These are phyloP conservation scores for Cyberlindnera euphorbiiphila DNA, from an alignment of 805 yeast species.

Conservation along the genomic window DNA sequence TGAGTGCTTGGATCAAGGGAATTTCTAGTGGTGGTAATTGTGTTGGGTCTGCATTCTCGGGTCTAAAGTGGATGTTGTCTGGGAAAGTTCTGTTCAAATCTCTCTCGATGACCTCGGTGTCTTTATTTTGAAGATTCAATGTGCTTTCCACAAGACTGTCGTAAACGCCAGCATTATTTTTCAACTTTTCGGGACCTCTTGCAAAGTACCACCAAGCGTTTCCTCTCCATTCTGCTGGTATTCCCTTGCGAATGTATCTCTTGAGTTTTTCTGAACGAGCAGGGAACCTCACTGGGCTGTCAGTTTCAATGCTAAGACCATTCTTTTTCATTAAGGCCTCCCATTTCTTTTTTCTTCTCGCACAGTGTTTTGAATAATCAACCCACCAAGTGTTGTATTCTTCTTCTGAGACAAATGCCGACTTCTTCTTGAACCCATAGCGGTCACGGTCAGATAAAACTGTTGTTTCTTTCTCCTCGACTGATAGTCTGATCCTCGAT, in stretches of 20 bases:
- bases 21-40: conserved; percentile 42
- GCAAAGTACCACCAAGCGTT: conserved; percentile 96
- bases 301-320: conserved; percentile 52
- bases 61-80: conserved; percentile 78
- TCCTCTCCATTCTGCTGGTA: conserved; percentile 97
- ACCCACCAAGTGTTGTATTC: conserved; percentile 76
- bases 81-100: conserved; percentile 95
- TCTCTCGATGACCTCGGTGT: conserved; percentile 89
- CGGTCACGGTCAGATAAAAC: conserved; percentile 46
- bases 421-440: conserved; percentile 81
- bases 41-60: conserved; percentile 21
- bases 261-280: conserved; percentile 74
- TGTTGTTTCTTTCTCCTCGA: conserved; percentile 13
- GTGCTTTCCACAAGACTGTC: conserved; percentile 63
- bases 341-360: conserved; percentile 78
- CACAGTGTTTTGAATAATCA: conserved; percentile 58
- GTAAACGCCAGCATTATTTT: conserved; percentile 70
- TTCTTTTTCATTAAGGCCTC: conserved; percentile 54
- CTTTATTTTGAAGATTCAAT: conserved; percentile 50
- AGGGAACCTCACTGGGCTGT: conserved; percentile 65
- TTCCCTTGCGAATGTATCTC: conserved; percentile 82
- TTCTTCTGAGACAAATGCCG: conserved; percentile 44
- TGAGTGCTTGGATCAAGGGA: conserved; percentile 60
- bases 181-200: conserved; percentile 70
- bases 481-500: conserved; percentile 13